Conservation (phyloP, 192 early-diverging fungal genomes). For the Hyaloraphidium curvatum region DNA sequence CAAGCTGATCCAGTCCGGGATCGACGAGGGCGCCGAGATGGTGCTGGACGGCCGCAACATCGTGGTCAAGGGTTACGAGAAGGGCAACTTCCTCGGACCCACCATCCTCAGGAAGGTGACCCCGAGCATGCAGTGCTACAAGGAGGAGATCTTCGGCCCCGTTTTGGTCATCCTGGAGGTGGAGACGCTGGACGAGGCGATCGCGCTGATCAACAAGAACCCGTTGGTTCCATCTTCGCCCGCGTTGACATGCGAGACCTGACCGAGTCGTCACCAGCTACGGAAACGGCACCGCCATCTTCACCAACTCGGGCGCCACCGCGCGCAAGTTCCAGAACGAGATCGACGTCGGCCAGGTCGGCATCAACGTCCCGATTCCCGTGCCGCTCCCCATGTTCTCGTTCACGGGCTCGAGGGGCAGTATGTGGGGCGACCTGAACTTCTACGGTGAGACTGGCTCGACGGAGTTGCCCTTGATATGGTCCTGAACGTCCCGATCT, state of each 20-base stretch:
- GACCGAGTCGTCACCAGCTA: background rate
- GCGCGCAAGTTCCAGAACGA: constrained; percentile 76
- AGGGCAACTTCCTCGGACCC: constrained; percentile 91
- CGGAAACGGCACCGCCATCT: constrained; percentile 35
- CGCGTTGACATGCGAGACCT: background rate
- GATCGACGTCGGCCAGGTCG: constrained; percentile 85
- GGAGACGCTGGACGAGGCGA: constrained; percentile 75
- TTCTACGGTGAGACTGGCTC: constrained; percentile 52
- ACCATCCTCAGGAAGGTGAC: constrained; percentile 63
- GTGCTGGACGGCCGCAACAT: constrained; percentile 73
- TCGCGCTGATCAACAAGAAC: constrained; percentile 76
- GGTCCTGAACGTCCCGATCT: background rate
- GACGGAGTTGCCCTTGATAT: constrained; percentile 11
- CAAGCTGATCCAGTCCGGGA: constrained; percentile 50
- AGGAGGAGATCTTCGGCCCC: constrained; percentile 91
- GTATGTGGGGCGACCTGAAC: constrained; percentile 85
- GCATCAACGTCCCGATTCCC: constrained; percentile 79
- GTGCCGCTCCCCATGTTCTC: constrained; percentile 95
- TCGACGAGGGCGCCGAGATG: constrained; percentile 69
- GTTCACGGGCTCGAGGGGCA: constrained; percentile 78
- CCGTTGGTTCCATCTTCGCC: constrained; percentile 60
- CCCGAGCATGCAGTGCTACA: constrained; percentile 40
- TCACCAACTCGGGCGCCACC: constrained; percentile 72
- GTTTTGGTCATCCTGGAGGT: constrained; percentile 67
- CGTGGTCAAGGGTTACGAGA: constrained; percentile 51